Base-by-base conservation (phyloP, 2,329 filamentous ascomycete species). In the Epichloe amarillans region DNA sequence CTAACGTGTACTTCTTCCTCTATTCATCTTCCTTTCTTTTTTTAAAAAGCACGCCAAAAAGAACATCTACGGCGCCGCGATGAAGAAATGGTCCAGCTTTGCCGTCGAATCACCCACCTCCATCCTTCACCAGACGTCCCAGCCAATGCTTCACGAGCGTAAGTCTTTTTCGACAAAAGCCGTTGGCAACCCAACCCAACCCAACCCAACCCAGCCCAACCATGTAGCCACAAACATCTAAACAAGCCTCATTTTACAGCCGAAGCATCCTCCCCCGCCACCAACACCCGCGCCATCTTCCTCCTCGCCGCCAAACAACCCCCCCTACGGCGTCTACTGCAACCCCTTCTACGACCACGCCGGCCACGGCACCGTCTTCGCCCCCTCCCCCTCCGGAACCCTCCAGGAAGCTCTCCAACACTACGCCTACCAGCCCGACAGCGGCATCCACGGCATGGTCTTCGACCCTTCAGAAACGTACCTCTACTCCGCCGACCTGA, bases 71-170 rank as follows among this genome's bases (percentile, higher is more conserved):
- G 88, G 88, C 60, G 83, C 88, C 3, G 86, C 87, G 54, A 93
- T 93, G 87, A 95, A 95, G 75, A 91, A 89, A 66, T 95, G 88
- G 87, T 84, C 84, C 47, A 89, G 84, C 64, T 91, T 87, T 66
- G 73, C 81, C 44, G 84, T 94, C 60, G 79, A 83, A 60, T 83
- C 79, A 58, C 85, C 88, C 3, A 83, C 80, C 2, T 80, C 88
- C 47, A 93, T 95, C 56, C 69, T 80, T 45, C 88, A 93, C 58
- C 77, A 84, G 64, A 74, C 75, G 43, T 88, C 88, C 14, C 82
- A 88, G 66, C 76, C 84, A 2, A 84, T 95, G 66, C 81, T 79
- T 43, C 84, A 86, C 58, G 78, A 94, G 63, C 79, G 85, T 88
- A 75, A 50, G 79, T 70, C 51, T 2, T 4, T 4, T 4, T 30